A percentile compares a stretch with the other conserved stretches of the same genome.
Conservation (phyloP, 108 stramenopile genomes). For the Ochromonas danica region DNA sequence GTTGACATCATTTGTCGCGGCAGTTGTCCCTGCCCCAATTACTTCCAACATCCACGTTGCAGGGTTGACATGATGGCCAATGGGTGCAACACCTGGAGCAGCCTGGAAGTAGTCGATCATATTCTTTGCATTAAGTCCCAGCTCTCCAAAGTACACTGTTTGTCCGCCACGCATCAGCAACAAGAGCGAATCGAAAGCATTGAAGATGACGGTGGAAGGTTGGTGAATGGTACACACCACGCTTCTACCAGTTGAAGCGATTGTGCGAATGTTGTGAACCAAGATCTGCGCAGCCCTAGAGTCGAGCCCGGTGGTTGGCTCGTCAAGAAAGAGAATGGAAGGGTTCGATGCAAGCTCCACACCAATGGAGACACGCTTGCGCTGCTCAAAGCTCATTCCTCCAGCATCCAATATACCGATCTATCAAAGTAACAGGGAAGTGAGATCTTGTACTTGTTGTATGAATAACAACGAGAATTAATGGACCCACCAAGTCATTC, state of each 20-base stretch:
- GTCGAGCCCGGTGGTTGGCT: conserved; percentile 58
- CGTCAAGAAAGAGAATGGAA: conserved; percentile 55
- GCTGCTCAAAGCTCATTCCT: conserved; percentile 69
- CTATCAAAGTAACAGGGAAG: no score
- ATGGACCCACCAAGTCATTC: conserved; percentile 79
- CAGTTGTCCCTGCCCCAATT: conserved; percentile 25
- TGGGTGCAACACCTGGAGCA: conserved; percentile 28
- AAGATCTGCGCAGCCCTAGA: conserved; percentile 59
- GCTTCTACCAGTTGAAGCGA: conserved; percentile 30
- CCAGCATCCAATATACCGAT: conserved; percentile 50
- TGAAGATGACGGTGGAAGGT: conserved; percentile 74
- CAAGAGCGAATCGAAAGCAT: conserved; percentile 67
- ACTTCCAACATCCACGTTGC: conserved; percentile 37
- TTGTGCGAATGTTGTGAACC: conserved; percentile 51
- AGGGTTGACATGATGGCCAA: conserved; percentile 6
- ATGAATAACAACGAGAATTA: no score
- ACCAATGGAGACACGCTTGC: conserved; percentile 50
- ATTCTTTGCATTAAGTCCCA: conserved; percentile 32
- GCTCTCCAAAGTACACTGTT: conserved; percentile 68
- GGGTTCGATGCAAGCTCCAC: conserved; percentile 56
- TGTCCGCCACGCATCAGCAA: conserved; percentile 73
- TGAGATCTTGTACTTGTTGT: no score
- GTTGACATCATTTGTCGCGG: background rate
- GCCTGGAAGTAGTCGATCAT: conserved; percentile 66
- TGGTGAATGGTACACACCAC: conserved; percentile 70